phyloP scores from a whole-genome alignment of 1,139 yeast species.

The Zygoascus sp. region DNA sequence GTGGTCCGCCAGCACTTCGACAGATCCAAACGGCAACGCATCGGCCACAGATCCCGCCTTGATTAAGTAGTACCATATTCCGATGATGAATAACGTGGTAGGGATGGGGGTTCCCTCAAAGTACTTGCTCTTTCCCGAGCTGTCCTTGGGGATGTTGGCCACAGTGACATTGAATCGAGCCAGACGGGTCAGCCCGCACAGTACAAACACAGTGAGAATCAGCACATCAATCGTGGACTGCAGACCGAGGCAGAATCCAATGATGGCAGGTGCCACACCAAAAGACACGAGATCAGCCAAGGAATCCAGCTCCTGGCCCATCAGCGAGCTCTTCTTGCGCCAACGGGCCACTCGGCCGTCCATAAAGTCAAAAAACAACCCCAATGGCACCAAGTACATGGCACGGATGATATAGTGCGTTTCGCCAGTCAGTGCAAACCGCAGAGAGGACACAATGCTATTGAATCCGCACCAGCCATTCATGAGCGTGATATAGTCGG shows the following conservation, averaged over 20 bases:
- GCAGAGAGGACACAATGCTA: conserved; percentile 77
- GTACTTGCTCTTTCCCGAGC: conserved; percentile 68
- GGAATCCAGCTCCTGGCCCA: conserved; percentile 97
- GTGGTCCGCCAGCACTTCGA: conserved; percentile 44
- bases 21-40: conserved; percentile 61
- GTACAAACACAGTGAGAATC: conserved; percentile 74
- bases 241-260: conserved; percentile 88
- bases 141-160: conserved; percentile 85
- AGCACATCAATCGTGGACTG: conserved; percentile 77
- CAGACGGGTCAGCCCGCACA: conserved; percentile 88
- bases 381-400: conserved; percentile 79
- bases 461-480: conserved; percentile 80
- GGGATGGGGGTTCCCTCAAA: conserved; percentile 98
- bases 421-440: conserved; percentile 45
- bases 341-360: conserved; percentile 97
- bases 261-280: conserved; percentile 90
- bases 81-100: conserved; percentile 71
- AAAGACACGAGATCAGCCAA: conserved; percentile 90
- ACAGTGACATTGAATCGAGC: conserved; percentile 96
- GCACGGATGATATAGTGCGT: conserved; percentile 74
- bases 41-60: conserved; percentile 44
- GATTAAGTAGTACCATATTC: conserved; percentile 58
- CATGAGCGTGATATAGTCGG: conserved; percentile 88
- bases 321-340: conserved; percentile 83
- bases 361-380: conserved; percentile 89